Evolutionary conservation across 176 grass and related monocot genomes (phyloP).

Genomic region (Otatea glauca): DNA sequence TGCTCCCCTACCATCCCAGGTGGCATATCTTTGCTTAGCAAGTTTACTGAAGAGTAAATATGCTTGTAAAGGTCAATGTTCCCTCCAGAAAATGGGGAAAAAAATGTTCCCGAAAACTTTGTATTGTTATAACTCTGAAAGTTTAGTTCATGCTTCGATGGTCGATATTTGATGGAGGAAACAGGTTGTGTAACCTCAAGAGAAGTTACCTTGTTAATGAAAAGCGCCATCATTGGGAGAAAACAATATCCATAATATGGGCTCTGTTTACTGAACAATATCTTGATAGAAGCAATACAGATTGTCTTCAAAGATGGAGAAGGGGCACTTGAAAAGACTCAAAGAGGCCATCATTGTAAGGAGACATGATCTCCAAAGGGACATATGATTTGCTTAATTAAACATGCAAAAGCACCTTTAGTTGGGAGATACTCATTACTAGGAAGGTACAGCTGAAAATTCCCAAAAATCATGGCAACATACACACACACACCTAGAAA

Average conservation of each 20-base stretch:
- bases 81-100: background rate
- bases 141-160: background rate
- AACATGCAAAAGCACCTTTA: slow-evolving; percentile 57
- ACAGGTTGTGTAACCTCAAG: slow-evolving; percentile 25
- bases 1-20: background rate
- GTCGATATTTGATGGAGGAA: background rate
- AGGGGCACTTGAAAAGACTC: slow-evolving; percentile 54
- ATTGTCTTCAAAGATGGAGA: slow-evolving; percentile 49
- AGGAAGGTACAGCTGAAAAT: slow-evolving; percentile 58
- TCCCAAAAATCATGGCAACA: slow-evolving; percentile 60
- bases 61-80: background rate
- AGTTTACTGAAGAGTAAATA: background rate
- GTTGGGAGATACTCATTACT: slow-evolving; percentile 55
- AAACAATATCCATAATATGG: slow-evolving; percentile 40
- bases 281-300: slow-evolving; percentile 48
- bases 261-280: slow-evolving; percentile 39
- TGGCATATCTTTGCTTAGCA: background rate
- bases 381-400: slow-evolving; percentile 63
- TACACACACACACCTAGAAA: background rate
- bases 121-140: background rate
- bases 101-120: background rate
- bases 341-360: slow-evolving; percentile 56
- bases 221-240: slow-evolving; percentile 33
- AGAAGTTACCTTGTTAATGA: slow-evolving; percentile 37
- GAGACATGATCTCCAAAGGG: slow-evolving; percentile 67